Evolutionary conservation across 176 grass and related monocot species (phyloP), one percentile per base, ranked within the genome.

Genomic region (Juncus effusus): DNA sequence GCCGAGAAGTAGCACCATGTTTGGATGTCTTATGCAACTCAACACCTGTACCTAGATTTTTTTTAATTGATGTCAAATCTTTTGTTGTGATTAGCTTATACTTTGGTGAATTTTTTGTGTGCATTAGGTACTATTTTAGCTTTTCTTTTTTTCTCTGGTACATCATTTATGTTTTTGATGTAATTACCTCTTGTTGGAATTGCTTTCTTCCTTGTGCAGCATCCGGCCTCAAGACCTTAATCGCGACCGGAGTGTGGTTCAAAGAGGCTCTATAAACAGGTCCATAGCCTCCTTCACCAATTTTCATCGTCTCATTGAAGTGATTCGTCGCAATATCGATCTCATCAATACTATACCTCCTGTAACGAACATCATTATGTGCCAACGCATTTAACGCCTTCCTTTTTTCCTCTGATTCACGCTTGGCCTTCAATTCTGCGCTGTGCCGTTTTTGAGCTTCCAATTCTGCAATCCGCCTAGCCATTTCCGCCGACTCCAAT

Each of bases 1-100:
- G 3, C 94, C 94, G 4, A 97, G 88, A 42, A 97, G 88, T 2
- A 97, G 57, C 63, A 97, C 94, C 94, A 97, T 92, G 88, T 97
- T 93, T 0, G 94, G 94, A 62, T 99, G 94, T 55, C 88, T 82
- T 56, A 99, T 93, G 83, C 80, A 80, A 68, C 94, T 99, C 3
- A 99, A 78, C 40, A 99, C 83, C 73, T 99, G 82, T 50, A 96
- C 85, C 81, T 84, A 40, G 62, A 74, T 69, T 47, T 45, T 45
- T 45, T 12, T 38, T 3, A 12, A 75, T 42, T 47, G 7, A 15
- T 42, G n/a, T 28, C 14, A 1, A 47, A 47, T 47, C 9, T 47
- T 47, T 9, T 6, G 44, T 9, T 47, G 4, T 28, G 19, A 28
- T 47, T 9, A 47, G 44, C 44, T 47, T 47, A 47, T 47, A 47